Conservation (phyloP, 805 yeast species). For the Clavispora vitiphila region DNA sequence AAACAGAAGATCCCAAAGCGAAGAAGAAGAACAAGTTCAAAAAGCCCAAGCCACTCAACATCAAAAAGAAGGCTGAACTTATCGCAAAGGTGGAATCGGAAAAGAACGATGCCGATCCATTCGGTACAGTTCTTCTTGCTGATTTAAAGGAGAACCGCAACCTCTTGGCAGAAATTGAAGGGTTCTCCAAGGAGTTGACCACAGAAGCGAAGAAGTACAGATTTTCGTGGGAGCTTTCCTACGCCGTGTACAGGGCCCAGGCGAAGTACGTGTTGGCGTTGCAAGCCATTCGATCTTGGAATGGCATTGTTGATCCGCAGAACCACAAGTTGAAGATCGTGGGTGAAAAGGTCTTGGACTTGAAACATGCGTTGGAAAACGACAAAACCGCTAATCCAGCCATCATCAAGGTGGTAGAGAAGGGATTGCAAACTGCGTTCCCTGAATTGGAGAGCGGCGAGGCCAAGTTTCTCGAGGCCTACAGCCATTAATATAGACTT, state of each 20-base stretch:
- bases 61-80: slow-evolving; percentile 52
- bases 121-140: slow-evolving; percentile 44
- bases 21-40: slow-evolving; percentile 46
- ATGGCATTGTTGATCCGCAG: slow-evolving; percentile 26
- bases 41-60: slow-evolving; percentile 46
- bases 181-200: slow-evolving; percentile 36
- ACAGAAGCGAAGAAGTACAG: slow-evolving; percentile 37
- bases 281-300: slow-evolving; percentile 42
- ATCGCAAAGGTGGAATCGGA: slow-evolving; percentile 40
- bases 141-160: slow-evolving; percentile 21
- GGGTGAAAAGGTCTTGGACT: slow-evolving; percentile 27
- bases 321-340: slow-evolving; percentile 16
- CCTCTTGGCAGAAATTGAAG: slow-evolving; percentile 43
- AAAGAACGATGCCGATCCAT: slow-evolving; percentile 52
- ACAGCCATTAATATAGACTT: slow-evolving; percentile 5
- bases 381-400: slow-evolving; percentile 43
- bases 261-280: slow-evolving; percentile 43
- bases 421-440: slow-evolving; percentile 30
- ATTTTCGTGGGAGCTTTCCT: slow-evolving; percentile 41
- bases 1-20: slow-evolving; percentile 11
- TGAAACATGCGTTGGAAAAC: slow-evolving; percentile 24
- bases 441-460: slow-evolving; percentile 25
- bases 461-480: slow-evolving; percentile 12
- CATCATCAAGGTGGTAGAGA: slow-evolving; percentile 37
- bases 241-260: slow-evolving; percentile 34